phyloP scores from a whole-genome alignment of 345 rosid genomes.

The Citropsis articulata region DNA sequence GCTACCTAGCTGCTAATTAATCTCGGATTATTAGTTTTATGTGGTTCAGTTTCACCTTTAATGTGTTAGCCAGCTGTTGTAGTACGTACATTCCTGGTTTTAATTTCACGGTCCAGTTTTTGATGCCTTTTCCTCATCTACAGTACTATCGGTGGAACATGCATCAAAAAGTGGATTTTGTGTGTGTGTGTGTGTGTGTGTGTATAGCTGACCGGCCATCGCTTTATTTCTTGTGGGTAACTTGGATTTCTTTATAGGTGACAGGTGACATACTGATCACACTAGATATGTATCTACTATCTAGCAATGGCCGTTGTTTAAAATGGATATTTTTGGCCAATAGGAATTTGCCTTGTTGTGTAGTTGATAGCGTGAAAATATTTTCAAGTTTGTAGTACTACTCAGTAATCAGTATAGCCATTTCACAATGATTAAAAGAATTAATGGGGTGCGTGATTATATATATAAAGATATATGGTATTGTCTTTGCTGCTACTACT shows the following conservation, averaged over 20 bases:
- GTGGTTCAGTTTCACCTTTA: background rate
- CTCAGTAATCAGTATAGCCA: background rate
- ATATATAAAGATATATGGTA: background rate
- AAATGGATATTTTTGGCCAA: background rate
- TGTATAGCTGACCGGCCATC: background rate
- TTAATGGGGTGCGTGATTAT: background rate
- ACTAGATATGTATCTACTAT: background rate
- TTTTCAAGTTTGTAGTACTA: background rate
- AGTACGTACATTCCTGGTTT: background rate
- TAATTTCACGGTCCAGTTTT: conserved; percentile 4
- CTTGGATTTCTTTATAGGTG: background rate
- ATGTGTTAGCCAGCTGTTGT: background rate
- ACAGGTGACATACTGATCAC: background rate
- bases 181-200: too few species aligned
- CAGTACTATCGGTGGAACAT: background rate
- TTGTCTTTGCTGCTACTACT: background rate
- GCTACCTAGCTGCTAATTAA: conserved; percentile 10
- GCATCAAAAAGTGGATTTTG: conserved; percentile 27
- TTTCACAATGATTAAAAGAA: background rate
- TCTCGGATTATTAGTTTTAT: background rate
- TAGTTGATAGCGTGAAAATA: background rate
- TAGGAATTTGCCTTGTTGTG: background rate
- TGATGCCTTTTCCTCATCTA: conserved; percentile 13
- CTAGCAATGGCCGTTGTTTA: background rate
- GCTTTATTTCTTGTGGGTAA: background rate